Percentiles rank a stretch among this genome's conserved stretches.
Conservation (phyloP, 2,329 filamentous ascomycete species). For the Venturiaceae sp. region DNA sequence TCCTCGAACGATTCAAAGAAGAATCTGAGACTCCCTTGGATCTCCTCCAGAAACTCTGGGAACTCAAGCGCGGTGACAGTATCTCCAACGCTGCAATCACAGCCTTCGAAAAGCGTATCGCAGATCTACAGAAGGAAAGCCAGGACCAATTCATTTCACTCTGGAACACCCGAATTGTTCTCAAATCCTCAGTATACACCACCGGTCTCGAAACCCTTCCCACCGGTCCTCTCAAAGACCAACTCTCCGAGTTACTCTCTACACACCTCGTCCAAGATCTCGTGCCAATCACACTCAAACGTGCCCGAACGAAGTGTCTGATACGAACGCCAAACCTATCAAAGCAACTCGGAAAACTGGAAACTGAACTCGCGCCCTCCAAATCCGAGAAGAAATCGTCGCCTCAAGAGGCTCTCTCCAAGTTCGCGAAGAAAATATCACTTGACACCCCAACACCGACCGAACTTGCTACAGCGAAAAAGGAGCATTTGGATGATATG, state of each 20-base stretch:
- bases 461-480: slow-evolving; percentile 15
- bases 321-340: slow-evolving; percentile 20
- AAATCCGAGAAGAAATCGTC: background rate
- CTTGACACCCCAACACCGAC: slow-evolving; percentile 11
- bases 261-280: slow-evolving; percentile 22
- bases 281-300: slow-evolving; percentile 20
- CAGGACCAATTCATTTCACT: slow-evolving; percentile 20
- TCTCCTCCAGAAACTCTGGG: background rate
- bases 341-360: slow-evolving; percentile 21
- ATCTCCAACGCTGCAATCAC: background rate
- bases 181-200: slow-evolving; percentile 18
- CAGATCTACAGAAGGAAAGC: slow-evolving; percentile 18
- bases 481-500: slow-evolving; percentile 21
- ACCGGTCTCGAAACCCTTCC: slow-evolving; percentile 15
- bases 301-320: slow-evolving; percentile 20
- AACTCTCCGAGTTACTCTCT: slow-evolving; percentile 22
- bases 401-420: slow-evolving; percentile 8
- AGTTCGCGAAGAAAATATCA: slow-evolving; percentile 22
- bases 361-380: slow-evolving; percentile 14
- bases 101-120: slow-evolving; percentile 11
- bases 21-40: slow-evolving; percentile 4
- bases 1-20: background rate
- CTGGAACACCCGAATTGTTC: slow-evolving; percentile 22
- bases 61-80: background rate
- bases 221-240: slow-evolving; percentile 19